Evolutionary conservation across 305 asterid genomes (phyloP).

Genomic region (Ajuga reptans): DNA sequence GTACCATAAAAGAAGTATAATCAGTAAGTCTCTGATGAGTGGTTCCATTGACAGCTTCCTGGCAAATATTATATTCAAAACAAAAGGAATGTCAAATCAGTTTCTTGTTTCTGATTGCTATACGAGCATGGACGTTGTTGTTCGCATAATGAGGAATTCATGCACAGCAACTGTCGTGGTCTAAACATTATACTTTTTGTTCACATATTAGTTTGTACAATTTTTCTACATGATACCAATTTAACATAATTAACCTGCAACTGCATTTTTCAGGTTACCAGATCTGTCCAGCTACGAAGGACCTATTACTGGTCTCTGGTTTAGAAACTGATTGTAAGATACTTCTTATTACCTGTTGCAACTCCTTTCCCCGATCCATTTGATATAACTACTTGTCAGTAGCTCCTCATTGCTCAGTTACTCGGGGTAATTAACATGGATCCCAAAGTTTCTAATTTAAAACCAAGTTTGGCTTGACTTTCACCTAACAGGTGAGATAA

Average conservation of each 20-base stretch:
- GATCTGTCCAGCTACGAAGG: slow-evolving; percentile 5
- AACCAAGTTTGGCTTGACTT: not conserved
- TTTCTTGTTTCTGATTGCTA: not conserved
- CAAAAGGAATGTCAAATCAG: slow-evolving; percentile 3
- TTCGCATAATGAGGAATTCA: not conserved
- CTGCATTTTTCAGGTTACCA: not conserved
- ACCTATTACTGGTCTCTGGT: not conserved
- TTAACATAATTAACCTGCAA: not conserved
- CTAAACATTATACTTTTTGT: not conserved
- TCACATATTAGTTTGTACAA: not conserved
- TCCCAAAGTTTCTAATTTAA: not conserved
- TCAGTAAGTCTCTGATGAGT: slow-evolving; percentile 44
- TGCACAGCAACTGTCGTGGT: not conserved
- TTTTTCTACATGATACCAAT: not conserved
- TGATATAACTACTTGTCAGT: not conserved
- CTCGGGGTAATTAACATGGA: not conserved
- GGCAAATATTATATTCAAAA: slow-evolving; percentile 19
- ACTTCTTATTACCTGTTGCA: not conserved
- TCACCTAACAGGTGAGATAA: not conserved
- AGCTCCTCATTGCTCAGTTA: not conserved
- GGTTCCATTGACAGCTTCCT: slow-evolving; percentile 48
- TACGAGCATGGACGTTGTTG: not conserved
- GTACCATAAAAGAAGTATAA: slow-evolving; percentile 64
- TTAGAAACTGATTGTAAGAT: not conserved
- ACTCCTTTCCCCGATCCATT: not conserved